These are phyloP conservation scores for Serendipita sp. DNA, from an alignment of 1,284 basidiomycete genomes.

Conservation along the genomic window DNA sequence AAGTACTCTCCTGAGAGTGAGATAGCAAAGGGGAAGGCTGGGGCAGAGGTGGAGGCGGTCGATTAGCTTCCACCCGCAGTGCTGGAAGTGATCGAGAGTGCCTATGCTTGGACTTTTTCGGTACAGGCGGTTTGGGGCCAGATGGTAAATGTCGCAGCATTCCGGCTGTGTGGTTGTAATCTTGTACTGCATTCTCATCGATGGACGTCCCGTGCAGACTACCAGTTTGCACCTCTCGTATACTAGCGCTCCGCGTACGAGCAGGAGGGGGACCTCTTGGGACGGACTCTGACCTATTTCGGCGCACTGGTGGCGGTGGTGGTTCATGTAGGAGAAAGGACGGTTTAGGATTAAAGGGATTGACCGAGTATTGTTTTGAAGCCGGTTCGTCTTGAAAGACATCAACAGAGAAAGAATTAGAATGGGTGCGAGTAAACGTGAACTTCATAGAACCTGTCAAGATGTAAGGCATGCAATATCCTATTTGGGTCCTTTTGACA, in stretches of 20 bases:
- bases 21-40: not conserved
- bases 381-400: not conserved
- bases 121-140: not conserved
- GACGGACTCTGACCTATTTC: not conserved
- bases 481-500: not conserved
- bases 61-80: not conserved
- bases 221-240: not conserved
- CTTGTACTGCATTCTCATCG: constrained; percentile 1
- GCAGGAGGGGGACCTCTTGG: not conserved
- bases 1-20: not conserved
- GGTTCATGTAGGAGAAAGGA: not conserved
- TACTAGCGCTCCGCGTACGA: not conserved
- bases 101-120: not conserved
- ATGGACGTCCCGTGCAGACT: not conserved
- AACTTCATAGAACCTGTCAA: not conserved
- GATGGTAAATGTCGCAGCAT: not conserved
- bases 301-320: not conserved
- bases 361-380: not conserved
- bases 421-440: not conserved
- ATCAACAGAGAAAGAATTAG: constrained; percentile 2
- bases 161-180: not conserved
- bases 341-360: not conserved
- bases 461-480: not conserved
- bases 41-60: not conserved
- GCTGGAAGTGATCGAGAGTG: constrained; percentile 1